Evolutionary conservation across 768 basidiomycete genomes (phyloP), one percentile per base, ranked within the genome.

Genomic region (Rhizopogon vulgaris): DNA sequence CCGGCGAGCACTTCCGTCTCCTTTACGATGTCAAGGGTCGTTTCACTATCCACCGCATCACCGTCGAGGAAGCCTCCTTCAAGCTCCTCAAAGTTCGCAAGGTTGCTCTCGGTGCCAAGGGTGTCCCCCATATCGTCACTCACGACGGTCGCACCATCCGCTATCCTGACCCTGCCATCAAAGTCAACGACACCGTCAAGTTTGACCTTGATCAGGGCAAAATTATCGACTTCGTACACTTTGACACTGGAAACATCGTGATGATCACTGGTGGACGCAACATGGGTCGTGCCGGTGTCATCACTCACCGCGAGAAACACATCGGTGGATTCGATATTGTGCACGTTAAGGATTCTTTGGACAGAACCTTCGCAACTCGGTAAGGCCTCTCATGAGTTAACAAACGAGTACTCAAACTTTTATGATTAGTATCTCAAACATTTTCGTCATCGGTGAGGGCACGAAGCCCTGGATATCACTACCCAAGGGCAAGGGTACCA

Each of bases 71-170:
- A 73, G 93, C 95, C 45, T 76, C 79, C 63, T 97, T 93, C 84
- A 97, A 97, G 75, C 91, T 99, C 66, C 80, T 90, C 69, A 93
- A 94, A 69, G 96, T 99, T 63, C 83, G 84, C 70, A 87, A 84
- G 62, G 88, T 95, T 38, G 92, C 93, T 57, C 76, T 98, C 60
- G 96, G 96, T 55, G 79, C 83, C 60, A 89, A 90, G 69, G 94
- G 94, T 62, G 94, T 99, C 45, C 96, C 96, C 50, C 85, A 94
- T 79, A 78, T 99, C 61, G 91, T 97, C 73, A 97, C 95, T 60
- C 96, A 99, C 77, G 96, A 99, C 66, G 96, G 96, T 49, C 93
- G 96, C 70, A 99, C 96, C 59, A 98, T 99, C 77, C 94, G 96
- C 58, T 99, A 97, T 78, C 95, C 96, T 61, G 96, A 99, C 73